Evolutionary conservation across 2,329 filamentous ascomycete species (phyloP), one percentile per base, ranked within the genome.

Genomic region (Beauveria pseudobassiana): DNA sequence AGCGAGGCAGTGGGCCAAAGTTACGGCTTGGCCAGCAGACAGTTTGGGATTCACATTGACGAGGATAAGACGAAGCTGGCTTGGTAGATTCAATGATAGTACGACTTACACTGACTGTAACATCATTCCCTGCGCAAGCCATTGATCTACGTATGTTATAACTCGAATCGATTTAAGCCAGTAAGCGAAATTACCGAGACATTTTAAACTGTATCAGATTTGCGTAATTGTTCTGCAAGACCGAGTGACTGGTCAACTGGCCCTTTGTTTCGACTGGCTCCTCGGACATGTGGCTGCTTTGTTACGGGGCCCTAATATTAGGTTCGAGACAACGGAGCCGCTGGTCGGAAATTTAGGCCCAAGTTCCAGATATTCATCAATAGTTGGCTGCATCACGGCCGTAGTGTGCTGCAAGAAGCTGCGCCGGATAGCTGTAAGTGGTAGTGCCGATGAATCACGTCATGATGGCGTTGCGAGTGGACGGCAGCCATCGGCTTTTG

Each of bases 1-100:
- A 83, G 80, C 66, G 77, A 80, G 67, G 82, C 82, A 3, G 86
- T 88, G 12, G 68, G 71, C 30, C 65, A 70, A 50, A 87, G 84
- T 61, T 87, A 85, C 65, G 74, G 71, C 0, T 68, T 74, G 61
- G 83, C 82, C 1, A 71, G 61, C 3, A 64, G 62, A 1, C 67
- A 70, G 18, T 83, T 84, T 68, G 77, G 77, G 0, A 67, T 81
- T 49, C 62, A 60, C 1, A 81, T 84, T 62, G 77, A 82, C 46
- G 80, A 81, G 63, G 66, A 72, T 20, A 68, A 65, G 10, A 64
- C 63, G 1, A 61, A 52, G 57, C 55, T 58, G 22, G 55, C 55
- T 22, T 58, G 30, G 34, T 22, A 45, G 24, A 20, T 22, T 24
- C 18, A 24, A 26, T 24, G 20, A 10, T 22, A 10, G n/a, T 52